Conservation (phyloP, 176 grass and related monocot genomes). For the Lolium multiflorum region DNA sequence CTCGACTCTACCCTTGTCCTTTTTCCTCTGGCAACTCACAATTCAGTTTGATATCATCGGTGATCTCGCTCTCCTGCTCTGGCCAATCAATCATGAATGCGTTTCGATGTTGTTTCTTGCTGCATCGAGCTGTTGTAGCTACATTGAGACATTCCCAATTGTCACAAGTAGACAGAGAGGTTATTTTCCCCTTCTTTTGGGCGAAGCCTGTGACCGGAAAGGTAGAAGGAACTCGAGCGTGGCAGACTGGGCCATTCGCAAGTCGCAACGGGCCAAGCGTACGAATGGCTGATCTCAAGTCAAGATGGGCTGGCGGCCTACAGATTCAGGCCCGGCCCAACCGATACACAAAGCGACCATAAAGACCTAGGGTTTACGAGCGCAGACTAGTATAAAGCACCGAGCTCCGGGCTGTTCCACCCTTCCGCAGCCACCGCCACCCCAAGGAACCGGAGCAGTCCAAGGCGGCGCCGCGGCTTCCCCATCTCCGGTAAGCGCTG, state of each 20-base stretch:
- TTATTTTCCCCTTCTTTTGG: neutral
- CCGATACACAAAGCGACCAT: neutral
- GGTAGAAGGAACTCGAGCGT: too few relatives aligned
- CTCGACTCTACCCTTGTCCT: neutral
- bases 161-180: neutral
- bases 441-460: neutral
- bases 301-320: neutral
- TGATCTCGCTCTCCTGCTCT: too few relatives aligned
- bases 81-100: neutral
- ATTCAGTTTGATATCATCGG: too few relatives aligned
- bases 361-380: constrained; percentile 59
- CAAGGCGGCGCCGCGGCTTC: constrained; percentile 28
- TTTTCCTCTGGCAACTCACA: too few relatives aligned
- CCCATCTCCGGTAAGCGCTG: constrained; percentile 38
- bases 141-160: too few relatives aligned
- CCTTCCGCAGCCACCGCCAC: constrained; percentile 36
- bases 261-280: neutral
- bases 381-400: constrained; percentile 31
- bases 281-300: neutral
- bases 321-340: neutral
- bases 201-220: neutral
- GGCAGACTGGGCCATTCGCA: neutral
- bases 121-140: neutral
- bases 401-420: neutral
- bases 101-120: neutral